These are phyloP conservation scores for Saposhnikovia divaricata DNA, from an alignment of 129 eudicot species.

Conservation along the genomic window DNA sequence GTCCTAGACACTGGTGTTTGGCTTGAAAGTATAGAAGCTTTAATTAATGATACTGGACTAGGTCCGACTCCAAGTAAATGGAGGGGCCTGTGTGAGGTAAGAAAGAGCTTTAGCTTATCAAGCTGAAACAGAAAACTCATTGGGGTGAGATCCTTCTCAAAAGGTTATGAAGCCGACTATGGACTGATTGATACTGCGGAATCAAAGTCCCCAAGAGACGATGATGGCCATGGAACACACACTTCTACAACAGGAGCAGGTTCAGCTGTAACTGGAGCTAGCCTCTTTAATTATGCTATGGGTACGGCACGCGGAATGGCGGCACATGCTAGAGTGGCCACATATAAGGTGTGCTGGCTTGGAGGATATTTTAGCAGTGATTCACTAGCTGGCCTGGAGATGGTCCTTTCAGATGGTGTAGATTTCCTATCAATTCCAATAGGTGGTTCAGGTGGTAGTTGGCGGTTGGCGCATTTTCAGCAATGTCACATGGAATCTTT, in stretches of 20 bases:
- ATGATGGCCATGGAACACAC: conserved; percentile 75
- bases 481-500: conserved; percentile 45
- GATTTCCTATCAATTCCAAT: conserved; percentile 53
- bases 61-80: conserved; percentile 59
- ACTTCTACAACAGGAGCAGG: conserved; percentile 63
- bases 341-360: conserved; percentile 69
- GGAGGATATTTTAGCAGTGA: conserved; percentile 61
- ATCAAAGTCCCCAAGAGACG: conserved; percentile 39
- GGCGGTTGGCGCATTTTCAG: conserved; percentile 56
- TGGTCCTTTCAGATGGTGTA: conserved; percentile 54
- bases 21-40: conserved; percentile 59
- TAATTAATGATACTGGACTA: conserved; percentile 46
- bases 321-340: conserved; percentile 49
- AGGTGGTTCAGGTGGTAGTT: conserved; percentile 49
- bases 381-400: conserved; percentile 63
- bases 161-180: neutral
- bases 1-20: conserved; percentile 80
- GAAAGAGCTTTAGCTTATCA: conserved; percentile 32
- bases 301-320: conserved; percentile 87
- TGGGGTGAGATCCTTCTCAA: neutral
- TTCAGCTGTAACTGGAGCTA: conserved; percentile 51
- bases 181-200: conserved; percentile 1
- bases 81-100: conserved; percentile 64
- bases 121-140: conserved; percentile 28
- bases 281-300: conserved; percentile 58